Conservation (phyloP, 352 stramenopile genomes). For the Phytophthora ohioensis region DNA sequence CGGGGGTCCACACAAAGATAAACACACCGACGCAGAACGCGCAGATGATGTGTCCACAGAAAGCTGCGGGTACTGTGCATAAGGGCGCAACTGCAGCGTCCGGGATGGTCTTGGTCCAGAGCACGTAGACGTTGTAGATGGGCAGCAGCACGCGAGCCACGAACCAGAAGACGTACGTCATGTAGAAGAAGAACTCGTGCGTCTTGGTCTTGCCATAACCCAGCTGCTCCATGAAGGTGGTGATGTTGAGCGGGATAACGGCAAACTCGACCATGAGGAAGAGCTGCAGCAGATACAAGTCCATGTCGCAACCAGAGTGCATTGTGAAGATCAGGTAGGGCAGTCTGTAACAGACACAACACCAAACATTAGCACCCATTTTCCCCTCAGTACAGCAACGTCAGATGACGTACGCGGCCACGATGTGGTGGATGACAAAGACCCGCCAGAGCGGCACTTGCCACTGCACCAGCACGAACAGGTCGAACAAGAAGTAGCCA, state of each 20-base stretch:
- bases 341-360: conserved; percentile 44
- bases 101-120: conserved; percentile 81
- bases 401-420: conserved; percentile 67
- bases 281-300: conserved; percentile 82
- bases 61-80: conserved; percentile 69
- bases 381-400: neutral
- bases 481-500: conserved; percentile 87
- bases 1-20: conserved; percentile 85
- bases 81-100: conserved; percentile 45
- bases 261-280: conserved; percentile 89
- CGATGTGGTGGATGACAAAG: conserved; percentile 84
- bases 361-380: neutral
- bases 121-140: conserved; percentile 82
- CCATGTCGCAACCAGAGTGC: conserved; percentile 72
- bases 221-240: conserved; percentile 83
- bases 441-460: conserved; percentile 81
- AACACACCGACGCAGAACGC: conserved; percentile 86
- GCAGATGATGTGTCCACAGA: conserved; percentile 85
- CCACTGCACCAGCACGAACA: conserved; percentile 76
- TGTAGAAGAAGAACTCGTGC: conserved; percentile 77
- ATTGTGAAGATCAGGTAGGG: conserved; percentile 89
- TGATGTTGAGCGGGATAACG: conserved; percentile 84
- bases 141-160: conserved; percentile 75
- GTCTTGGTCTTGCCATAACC: conserved; percentile 68
- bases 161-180: conserved; percentile 84